Base-by-base conservation (phyloP, 1,139 yeast genomes). In the Scheffersomyces illinoinensis region DNA sequence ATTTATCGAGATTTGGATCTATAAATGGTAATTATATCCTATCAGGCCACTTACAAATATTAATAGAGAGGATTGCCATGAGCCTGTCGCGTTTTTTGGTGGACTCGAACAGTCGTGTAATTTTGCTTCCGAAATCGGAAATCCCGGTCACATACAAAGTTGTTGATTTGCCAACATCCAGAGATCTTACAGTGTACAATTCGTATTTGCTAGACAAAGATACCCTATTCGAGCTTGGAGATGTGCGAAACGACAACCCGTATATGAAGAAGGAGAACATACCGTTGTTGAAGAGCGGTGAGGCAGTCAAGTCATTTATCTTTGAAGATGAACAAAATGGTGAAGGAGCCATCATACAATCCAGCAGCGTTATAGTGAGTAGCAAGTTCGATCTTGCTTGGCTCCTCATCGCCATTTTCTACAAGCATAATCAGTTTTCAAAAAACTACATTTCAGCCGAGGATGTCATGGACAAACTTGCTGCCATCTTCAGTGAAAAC, bases 391-490 rank as follows among this genome's bases (percentile, higher is more conserved):
- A 84, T 61, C 57, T 80, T 4, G 68, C 71, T 0, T 86, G 78
- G 67, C 66, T 79, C 14, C 64, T 86, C 57, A 68, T 85, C 14
- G 64, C 77, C 3, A 72, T 76, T 56, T 76, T 85, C 65, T 65
- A 71, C 48, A 61, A 64, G 14, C 63, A 73, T 17, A 74, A 74
- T n/a, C 70, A 70, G 19, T 67, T 70, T 50, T 62, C 65, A 46
- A 66, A 71, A 21, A 72, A 86, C 47, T 79, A 76, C 62, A 74
- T 82, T 39, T 74, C 84, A 0, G 64, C 76, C 18, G 87, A 85
- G 48, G 89, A 86, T 64, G 64, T 85, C 4, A 64, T 76, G 19
- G 90, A 87, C 63, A 69, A 71, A 19, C 63, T 84, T 47, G 66
- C 64, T 5, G 58, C 64, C 47, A 20, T 57, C 7, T 61, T 66